Percentiles rank a stretch among this genome's conserved stretches.
phyloP scores from a whole-genome alignment of 2,329 filamentous ascomycete species.

The Fusarium pseudoanthophilum region DNA sequence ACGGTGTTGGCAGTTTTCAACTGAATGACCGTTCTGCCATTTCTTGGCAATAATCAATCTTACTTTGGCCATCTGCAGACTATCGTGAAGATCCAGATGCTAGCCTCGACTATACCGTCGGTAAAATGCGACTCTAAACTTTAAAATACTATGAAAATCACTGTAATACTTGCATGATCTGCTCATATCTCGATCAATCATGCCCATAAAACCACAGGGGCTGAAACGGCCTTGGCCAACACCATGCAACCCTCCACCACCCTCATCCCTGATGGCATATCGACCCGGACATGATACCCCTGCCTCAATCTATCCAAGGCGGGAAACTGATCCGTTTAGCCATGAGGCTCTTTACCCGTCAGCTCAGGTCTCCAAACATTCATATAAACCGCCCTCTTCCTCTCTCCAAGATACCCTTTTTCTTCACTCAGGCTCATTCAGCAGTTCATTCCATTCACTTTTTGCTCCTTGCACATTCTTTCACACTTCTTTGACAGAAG shows the following conservation, averaged over 20 bases:
- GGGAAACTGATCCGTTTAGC: constrained; percentile 19
- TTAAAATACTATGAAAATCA: not conserved
- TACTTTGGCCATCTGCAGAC: not conserved
- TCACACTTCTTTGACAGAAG: constrained; percentile 49
- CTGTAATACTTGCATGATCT: constrained; percentile 24
- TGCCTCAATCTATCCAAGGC: constrained; percentile 18
- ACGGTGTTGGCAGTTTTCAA: not conserved
- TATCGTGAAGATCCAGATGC: not conserved
- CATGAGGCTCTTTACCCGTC: constrained; percentile 26
- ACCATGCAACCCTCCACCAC: constrained; percentile 27
- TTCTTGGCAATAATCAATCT: not conserved
- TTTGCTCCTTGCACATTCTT: constrained; percentile 42
- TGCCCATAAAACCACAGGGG: not conserved
- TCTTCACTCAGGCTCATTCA: constrained; percentile 42
- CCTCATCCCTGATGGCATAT: constrained; percentile 30
- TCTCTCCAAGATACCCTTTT: not conserved
- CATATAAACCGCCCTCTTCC: constrained; percentile 36
- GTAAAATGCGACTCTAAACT: not conserved
- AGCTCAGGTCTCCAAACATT: not conserved
- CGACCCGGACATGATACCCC: constrained; percentile 25
- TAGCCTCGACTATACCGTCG: not conserved
- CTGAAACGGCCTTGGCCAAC: constrained; percentile 37
- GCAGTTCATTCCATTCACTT: constrained; percentile 45
- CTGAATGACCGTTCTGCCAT: not conserved
- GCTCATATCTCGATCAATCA: constrained; percentile 3